Percentiles rank a stretch among this genome's conserved stretches.
Evolutionary conservation across 1,139 yeast genomes (phyloP).

Genomic region (Starmera stellimalicola): DNA sequence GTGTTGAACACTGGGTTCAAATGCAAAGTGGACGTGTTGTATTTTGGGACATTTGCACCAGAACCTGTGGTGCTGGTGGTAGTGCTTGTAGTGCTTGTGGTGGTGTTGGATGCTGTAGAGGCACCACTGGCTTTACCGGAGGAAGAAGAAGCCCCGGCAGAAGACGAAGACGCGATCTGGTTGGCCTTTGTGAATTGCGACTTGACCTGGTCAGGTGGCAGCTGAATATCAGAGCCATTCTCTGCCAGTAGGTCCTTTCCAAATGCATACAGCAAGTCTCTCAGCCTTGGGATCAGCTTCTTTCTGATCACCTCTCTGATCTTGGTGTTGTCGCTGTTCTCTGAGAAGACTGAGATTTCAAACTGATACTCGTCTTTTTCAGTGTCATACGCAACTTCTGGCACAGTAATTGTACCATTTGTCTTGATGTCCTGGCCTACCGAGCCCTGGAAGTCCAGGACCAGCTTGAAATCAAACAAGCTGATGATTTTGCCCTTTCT

Average conservation of each 20-base stretch:
- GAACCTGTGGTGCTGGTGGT: conserved; percentile 19
- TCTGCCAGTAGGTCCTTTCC: conserved; percentile 67
- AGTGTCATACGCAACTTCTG: conserved; percentile 94
- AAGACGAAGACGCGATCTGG: conserved; percentile 29
- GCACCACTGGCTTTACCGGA: conserved; percentile 10
- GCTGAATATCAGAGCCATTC: conserved; percentile 84
- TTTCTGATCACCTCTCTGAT: conserved; percentile 50
- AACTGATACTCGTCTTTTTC: conserved; percentile 80
- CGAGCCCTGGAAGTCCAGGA: conserved; percentile 48
- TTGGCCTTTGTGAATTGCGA: conserved; percentile 61
- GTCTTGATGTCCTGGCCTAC: conserved; percentile 27
- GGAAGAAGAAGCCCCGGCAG: conserved; percentile 11
- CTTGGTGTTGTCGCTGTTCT: conserved; percentile 36
- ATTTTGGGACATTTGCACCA: conserved; percentile 37
- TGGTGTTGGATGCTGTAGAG: conserved; percentile 7
- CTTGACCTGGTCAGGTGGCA: conserved; percentile 56
- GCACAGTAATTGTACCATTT: conserved; percentile 69
- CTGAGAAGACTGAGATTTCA: conserved; percentile 59
- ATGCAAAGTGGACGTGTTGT: conserved; percentile 73
- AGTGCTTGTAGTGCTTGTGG: conserved; percentile 1
- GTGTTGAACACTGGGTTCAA: conserved; percentile 79
- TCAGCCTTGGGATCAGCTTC: conserved; percentile 58
- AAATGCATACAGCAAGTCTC: conserved; percentile 49
- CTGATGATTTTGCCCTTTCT: conserved; percentile 95
- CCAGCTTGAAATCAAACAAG: conserved; percentile 70